These are phyloP conservation scores for Aspergillus affinis DNA, from an alignment of 495 filamentous ascomycete species.

Conservation along the genomic window DNA sequence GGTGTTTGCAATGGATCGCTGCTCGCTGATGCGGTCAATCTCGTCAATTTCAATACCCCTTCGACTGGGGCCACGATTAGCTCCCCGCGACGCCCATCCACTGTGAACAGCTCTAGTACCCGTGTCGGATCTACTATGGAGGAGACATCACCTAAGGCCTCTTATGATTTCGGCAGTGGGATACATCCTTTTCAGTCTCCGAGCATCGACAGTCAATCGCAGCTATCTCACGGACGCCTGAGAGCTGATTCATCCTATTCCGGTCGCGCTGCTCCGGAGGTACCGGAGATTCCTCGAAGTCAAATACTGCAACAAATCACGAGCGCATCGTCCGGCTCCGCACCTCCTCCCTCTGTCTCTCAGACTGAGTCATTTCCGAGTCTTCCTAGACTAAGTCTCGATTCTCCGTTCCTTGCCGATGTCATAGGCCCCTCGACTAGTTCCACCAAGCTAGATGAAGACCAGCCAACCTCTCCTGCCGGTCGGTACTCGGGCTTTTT, in stretches of 20 bases:
- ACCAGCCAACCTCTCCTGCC: conserved; percentile 29
- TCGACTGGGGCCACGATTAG: conserved; percentile 34
- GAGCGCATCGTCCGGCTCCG: conserved; percentile 15
- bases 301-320: conserved; percentile 36
- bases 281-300: conserved; percentile 24
- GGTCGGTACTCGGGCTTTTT: conserved; percentile 66
- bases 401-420: conserved; percentile 45
- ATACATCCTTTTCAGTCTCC: conserved; percentile 38
- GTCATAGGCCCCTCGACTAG: conserved; percentile 25
- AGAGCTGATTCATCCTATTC: conserved; percentile 37
- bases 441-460: conserved; percentile 15
- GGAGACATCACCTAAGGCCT: conserved; percentile 52
- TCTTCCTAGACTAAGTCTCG: conserved; percentile 42
- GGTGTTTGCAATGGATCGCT: conserved; percentile 59
- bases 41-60: conserved; percentile 57
- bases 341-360: conserved; percentile 14
- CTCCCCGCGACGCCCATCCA: conserved; percentile 46
- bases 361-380: conserved; percentile 39
- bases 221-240: conserved; percentile 27
- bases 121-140: conserved; percentile 66
- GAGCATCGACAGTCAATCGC: conserved; percentile 32
- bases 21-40: conserved; percentile 50
- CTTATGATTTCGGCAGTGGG: conserved; percentile 50
- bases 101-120: conserved; percentile 41
- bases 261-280: conserved; percentile 23